Evolutionary conservation across 352 stramenopile species (phyloP).

Genomic region (Globisporangium viniferum): DNA sequence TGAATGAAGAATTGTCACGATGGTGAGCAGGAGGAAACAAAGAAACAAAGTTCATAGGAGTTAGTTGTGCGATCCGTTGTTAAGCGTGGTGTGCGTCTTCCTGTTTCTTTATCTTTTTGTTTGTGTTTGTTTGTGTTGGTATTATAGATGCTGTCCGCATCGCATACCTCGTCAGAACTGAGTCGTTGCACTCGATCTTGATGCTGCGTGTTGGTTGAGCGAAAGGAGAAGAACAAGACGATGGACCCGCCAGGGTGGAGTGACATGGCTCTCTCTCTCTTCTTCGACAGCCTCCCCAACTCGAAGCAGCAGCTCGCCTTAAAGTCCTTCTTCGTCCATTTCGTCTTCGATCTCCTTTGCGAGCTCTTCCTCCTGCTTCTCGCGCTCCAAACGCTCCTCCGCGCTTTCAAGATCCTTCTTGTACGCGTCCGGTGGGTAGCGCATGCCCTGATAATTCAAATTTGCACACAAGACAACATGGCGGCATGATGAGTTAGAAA

Average conservation of each 20-base stretch:
- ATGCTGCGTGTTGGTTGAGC: neutral
- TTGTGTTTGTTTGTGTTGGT: neutral
- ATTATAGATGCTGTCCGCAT: neutral
- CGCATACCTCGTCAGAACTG: neutral
- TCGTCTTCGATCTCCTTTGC: conserved; percentile 97
- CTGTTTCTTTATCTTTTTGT: neutral
- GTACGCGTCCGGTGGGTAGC: conserved; percentile 97
- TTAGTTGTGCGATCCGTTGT: neutral
- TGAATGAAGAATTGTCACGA: neutral
- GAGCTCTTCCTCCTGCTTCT: conserved; percentile 93
- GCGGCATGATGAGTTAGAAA: neutral
- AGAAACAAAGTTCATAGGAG: neutral
- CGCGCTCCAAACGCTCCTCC: conserved; percentile 88
- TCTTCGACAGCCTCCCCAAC: neutral
- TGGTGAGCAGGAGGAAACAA: neutral
- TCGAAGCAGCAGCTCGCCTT: conserved; percentile 9
- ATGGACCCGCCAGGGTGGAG: neutral
- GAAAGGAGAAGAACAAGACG: neutral
- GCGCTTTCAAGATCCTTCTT: conserved; percentile 95
- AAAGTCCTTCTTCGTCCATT: conserved; percentile 89
- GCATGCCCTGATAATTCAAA: conserved; percentile 72
- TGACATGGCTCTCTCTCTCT: neutral
- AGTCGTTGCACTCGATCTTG: neutral
- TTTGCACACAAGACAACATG: neutral
- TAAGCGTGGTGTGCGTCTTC: neutral